Conservation (phyloP, 1,284 basidiomycete species). For the Neolentinus lepideus region DNA sequence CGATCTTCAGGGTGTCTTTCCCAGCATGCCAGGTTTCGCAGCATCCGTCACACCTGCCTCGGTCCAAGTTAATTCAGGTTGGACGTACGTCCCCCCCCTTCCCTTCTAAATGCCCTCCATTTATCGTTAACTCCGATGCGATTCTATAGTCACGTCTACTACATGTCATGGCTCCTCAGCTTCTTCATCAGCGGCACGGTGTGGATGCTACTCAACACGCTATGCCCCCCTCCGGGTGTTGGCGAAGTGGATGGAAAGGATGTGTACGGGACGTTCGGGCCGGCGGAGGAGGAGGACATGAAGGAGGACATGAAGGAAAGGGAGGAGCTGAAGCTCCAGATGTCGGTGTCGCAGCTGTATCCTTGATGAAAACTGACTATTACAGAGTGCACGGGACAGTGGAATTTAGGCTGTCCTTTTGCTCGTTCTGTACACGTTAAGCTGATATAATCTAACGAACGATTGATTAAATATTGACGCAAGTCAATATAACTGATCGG, state of each 20-base stretch:
- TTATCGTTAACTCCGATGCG: not conserved
- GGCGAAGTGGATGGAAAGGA: conserved; percentile 16
- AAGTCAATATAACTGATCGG: too few relatives aligned
- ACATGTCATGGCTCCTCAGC: conserved; percentile 22
- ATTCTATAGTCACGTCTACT: conserved; percentile 18
- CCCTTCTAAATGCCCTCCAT: not conserved
- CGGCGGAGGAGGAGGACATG: not conserved
- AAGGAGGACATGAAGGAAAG: not conserved
- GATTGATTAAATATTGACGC: too few relatives aligned
- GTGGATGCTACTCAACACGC: conserved; percentile 17
- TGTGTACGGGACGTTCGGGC: not conserved
- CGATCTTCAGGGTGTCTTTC: conserved; percentile 21
- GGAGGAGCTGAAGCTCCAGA: not conserved
- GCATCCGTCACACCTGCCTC: conserved; percentile 14
- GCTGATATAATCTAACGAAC: too few relatives aligned
- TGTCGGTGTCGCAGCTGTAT: not conserved
- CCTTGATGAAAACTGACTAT: not conserved
- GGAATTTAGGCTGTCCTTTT: too few relatives aligned
- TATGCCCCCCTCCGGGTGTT: conserved; percentile 19
- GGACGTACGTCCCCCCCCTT: conserved; percentile 16
- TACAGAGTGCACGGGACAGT: too few relatives aligned
- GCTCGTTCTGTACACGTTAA: too few relatives aligned
- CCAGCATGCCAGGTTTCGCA: conserved; percentile 21
- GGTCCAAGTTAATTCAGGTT: conserved; percentile 15
- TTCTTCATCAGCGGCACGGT: conserved; percentile 17